Conservation (phyloP, 1,284 basidiomycete genomes). For the Mixia osmundae region DNA sequence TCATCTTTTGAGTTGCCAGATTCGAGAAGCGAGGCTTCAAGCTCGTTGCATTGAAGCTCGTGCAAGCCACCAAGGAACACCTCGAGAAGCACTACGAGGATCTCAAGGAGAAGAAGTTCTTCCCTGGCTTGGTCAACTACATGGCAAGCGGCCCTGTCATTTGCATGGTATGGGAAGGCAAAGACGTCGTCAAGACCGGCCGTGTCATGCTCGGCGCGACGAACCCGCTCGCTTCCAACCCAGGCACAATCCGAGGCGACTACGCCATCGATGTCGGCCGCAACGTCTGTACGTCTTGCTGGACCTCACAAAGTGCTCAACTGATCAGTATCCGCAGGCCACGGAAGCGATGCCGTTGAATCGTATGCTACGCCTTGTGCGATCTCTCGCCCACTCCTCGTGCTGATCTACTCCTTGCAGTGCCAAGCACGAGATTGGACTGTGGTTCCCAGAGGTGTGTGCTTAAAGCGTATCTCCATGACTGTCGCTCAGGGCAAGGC, state of each 20-base stretch:
- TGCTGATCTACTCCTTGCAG: constrained; percentile 19
- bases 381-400: not conserved
- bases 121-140: constrained; percentile 78
- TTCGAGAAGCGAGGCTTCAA: constrained; percentile 95
- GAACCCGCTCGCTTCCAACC: constrained; percentile 74
- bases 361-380: not conserved
- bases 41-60: constrained; percentile 43
- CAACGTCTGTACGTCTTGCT: constrained; percentile 71
- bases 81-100: constrained; percentile 88
- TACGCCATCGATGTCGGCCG: constrained; percentile 71
- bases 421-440: constrained; percentile 69
- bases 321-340: constrained; percentile 31
- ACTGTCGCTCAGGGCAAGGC: constrained; percentile 31
- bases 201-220: constrained; percentile 77
- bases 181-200: constrained; percentile 52
- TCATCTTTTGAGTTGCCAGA: constrained; percentile 25
- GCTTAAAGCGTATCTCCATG: not conserved
- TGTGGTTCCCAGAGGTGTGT: constrained; percentile 34
- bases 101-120: constrained; percentile 74
- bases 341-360: constrained; percentile 12
- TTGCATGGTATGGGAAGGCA: constrained; percentile 79
- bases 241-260: constrained; percentile 70
- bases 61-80: constrained; percentile 29
- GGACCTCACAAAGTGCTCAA: not conserved
- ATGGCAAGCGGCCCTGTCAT: constrained; percentile 68